These are phyloP conservation scores for Leishmania gerbilli DNA, from an alignment of 208 protist species.

Conservation along the genomic window DNA sequence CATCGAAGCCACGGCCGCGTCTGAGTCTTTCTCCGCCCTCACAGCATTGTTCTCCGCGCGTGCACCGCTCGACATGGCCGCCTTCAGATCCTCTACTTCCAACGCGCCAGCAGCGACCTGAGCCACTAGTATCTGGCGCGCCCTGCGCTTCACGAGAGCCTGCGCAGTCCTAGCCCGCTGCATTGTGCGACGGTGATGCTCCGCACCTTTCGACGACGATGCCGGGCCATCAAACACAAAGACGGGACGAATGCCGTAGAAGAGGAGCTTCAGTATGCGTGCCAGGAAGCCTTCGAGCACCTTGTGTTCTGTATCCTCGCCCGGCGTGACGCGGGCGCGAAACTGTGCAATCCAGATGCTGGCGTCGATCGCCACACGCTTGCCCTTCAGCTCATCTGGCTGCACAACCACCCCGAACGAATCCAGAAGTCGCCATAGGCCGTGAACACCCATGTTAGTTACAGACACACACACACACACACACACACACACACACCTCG, in stretches of 20 bases:
- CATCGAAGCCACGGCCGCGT: neutral
- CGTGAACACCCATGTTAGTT: conserved; percentile 78
- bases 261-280: conserved; percentile 88
- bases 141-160: conserved; percentile 47
- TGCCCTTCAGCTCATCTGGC: conserved; percentile 65
- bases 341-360: conserved; percentile 92
- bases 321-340: conserved; percentile 38
- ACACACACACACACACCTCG: neutral
- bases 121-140: conserved; percentile 70
- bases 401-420: conserved; percentile 72
- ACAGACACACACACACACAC: too few species aligned
- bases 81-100: conserved; percentile 32
- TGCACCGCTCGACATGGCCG: neutral
- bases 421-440: conserved; percentile 86
- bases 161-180: conserved; percentile 38
- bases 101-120: conserved; percentile 66
- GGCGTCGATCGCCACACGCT: conserved; percentile 84
- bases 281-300: conserved; percentile 81
- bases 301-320: conserved; percentile 54
- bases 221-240: conserved; percentile 90
- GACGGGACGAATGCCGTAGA: conserved; percentile 85
- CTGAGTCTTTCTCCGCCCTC: neutral
- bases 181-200: conserved; percentile 55
- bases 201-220: conserved; percentile 54
- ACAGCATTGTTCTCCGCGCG: neutral